Base-by-base conservation (phyloP, 257 asterid species). In the Solanum bulbocastanum region DNA sequence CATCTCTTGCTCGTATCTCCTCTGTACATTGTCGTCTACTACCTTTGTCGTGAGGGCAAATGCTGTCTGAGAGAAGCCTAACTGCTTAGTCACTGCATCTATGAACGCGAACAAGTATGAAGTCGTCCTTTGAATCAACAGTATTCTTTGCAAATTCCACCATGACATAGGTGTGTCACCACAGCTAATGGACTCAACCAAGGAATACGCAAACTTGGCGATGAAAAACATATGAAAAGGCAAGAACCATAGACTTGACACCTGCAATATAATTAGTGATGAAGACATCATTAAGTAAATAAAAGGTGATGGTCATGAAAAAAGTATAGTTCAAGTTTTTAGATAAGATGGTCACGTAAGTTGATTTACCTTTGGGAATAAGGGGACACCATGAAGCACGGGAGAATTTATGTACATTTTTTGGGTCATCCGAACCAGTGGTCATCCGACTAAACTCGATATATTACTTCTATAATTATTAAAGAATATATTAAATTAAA, bases 131-230 rank as follows among this genome's bases (percentile, higher is more conserved):
- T 94, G 89, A 52, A 92, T 91, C 35, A 92, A 2, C 84, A 83
- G 84, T 91, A 94, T 94, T 85, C 98, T 90, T 60, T 93, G 97
- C 32, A 86, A 27, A 87, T 93, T 95, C 95, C 96, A 93, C 98
- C 96, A 95, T 39, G 94, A 91, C 83, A 83, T 93, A 42, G 92
- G 20, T 4, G 94, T 91, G 1, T 90, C 90, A 3, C 95, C 95
- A 8, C 92, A 88, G 11, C 56, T 30, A 23, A 91, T 36, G 25
- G 91, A 90, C 76, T 95, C 98, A 2, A 37, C 89, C 69, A 94
- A 30, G 87, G 93, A 71, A 33, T 81, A 93, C 1, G 23, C 83
- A 1, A 86, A 86, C 87, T 87, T 91, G 8, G 93, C 92, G 1
- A 18, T 37, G 52, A 91, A 90, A 90, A 12, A 87, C 93, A 23